These are phyloP conservation scores for Bryopsis sp. DNA, from an alignment of 139 green algal genomes.

Conservation along the genomic window DNA sequence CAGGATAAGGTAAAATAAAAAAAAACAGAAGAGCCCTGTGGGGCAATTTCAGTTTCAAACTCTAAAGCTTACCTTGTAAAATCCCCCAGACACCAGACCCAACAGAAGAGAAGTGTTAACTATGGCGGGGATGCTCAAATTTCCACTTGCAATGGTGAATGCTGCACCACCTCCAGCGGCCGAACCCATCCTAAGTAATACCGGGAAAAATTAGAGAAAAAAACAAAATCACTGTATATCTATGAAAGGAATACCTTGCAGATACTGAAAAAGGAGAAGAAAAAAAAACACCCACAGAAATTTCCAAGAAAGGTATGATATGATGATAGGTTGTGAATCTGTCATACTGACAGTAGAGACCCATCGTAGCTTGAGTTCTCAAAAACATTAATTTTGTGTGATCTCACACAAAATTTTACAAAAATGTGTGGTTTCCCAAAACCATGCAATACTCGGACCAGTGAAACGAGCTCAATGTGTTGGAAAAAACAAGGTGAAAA, in stretches of 20 bases:
- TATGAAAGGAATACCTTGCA: neutral
- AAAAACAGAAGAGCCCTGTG: neutral
- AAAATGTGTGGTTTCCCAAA: too few species aligned
- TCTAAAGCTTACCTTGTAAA: constrained; percentile 2
- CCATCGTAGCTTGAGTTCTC: too few species aligned
- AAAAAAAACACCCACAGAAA: too few species aligned
- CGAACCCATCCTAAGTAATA: constrained; percentile 14
- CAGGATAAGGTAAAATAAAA: neutral
- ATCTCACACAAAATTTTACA: too few species aligned
- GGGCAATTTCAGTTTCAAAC: neutral
- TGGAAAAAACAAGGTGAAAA: too few species aligned
- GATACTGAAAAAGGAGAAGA: neutral
- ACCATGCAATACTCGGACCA: too few species aligned
- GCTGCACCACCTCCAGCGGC: constrained; percentile 14
- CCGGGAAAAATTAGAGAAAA: neutral
- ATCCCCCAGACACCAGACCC: constrained; percentile 12
- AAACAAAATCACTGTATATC: neutral
- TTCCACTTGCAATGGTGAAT: constrained; percentile 20
- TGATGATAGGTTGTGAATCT: too few species aligned
- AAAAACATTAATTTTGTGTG: too few species aligned
- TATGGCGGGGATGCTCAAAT: constrained; percentile 10
- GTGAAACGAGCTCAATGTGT: too few species aligned
- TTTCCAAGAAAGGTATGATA: too few species aligned
- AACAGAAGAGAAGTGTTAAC: constrained; percentile 14
- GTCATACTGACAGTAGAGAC: too few species aligned